Conservation (phyloP, 2,329 filamentous ascomycete genomes). For the Talaromyces marneffei region DNA sequence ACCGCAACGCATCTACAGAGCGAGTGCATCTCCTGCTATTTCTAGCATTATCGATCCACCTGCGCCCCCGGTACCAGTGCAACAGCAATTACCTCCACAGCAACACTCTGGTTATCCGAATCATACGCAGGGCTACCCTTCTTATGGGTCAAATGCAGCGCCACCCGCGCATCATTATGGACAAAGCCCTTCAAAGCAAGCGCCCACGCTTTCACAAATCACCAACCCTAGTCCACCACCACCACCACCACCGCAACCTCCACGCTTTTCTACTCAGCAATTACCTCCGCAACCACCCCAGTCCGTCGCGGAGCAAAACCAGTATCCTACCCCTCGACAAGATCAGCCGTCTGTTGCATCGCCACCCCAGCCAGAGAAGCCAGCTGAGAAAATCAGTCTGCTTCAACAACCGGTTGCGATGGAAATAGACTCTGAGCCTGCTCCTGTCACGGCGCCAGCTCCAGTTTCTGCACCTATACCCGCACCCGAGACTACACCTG, state of each 20-base stretch:
- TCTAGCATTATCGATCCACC: conserved; percentile 79
- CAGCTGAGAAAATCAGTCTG: conserved; percentile 15
- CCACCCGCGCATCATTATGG: conserved; percentile 10
- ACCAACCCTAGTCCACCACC: conserved; percentile 11
- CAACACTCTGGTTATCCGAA: conserved; percentile 15
- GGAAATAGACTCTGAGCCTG: conserved; percentile 30
- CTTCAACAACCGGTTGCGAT: conserved; percentile 24
- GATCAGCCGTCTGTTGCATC: neutral
- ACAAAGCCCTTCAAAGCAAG: conserved; percentile 15
- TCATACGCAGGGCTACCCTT: conserved; percentile 15
- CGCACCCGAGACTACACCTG: neutral
- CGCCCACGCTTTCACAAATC: conserved; percentile 12
- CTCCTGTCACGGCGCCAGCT: conserved; percentile 7
- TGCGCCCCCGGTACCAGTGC: conserved; percentile 29
- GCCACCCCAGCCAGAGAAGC: neutral
- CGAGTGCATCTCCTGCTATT: conserved; percentile 88
- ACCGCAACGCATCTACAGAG: conserved; percentile 52
- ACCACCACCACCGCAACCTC: conserved; percentile 1
- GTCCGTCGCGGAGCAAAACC: conserved; percentile 20
- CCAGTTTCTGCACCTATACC: neutral
- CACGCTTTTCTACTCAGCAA: conserved; percentile 14
- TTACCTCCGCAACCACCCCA: conserved; percentile 12
- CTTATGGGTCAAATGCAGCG: conserved; percentile 7
- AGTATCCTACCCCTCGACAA: conserved; percentile 13
- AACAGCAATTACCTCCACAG: conserved; percentile 18